Percentiles rank a stretch among this genome's conserved stretches.
Evolutionary conservation across 2,329 filamentous ascomycete species (phyloP).

Genomic region (Ophiostoma novo-ulmi): DNA sequence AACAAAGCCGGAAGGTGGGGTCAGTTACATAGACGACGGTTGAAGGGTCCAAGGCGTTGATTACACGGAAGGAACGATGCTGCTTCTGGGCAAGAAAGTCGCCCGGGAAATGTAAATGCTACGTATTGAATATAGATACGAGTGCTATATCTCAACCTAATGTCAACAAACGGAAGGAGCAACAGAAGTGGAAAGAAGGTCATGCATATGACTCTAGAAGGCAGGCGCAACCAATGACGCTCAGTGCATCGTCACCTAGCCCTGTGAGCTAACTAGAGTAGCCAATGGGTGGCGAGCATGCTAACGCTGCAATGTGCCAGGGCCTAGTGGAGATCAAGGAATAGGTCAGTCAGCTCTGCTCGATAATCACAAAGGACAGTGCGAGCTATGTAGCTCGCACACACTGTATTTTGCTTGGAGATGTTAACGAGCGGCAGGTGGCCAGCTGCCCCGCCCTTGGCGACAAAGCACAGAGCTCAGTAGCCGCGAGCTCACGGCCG

Average conservation of each 20-base stretch:
- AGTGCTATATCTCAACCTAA: not conserved
- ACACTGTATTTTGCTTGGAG: not conserved
- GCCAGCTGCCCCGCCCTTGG: not conserved
- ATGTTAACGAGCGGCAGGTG: not conserved
- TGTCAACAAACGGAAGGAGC: not conserved
- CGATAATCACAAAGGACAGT: not conserved
- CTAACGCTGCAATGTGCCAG: not conserved
- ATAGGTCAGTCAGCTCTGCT: not conserved
- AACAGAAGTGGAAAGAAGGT: too few relatives aligned
- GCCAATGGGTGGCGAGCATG: not conserved
- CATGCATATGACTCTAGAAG: not conserved
- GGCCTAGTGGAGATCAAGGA: not conserved
- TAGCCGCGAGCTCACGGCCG: too few relatives aligned
- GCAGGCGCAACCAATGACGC: not conserved
- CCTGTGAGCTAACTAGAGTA: not conserved
- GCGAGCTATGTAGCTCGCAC: not conserved
- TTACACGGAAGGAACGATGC: not conserved
- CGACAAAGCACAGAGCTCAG: not conserved
- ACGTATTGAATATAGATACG: not conserved
- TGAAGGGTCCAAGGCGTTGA: not conserved
- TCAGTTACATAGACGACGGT: not conserved
- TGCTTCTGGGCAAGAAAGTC: not conserved
- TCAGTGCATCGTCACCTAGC: not conserved
- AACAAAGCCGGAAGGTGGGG: slow-evolving; percentile 1
- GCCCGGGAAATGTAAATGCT: not conserved